These are phyloP conservation scores for Solanum commersonii DNA, from an alignment of 257 asterid genomes.

Conservation along the genomic window DNA sequence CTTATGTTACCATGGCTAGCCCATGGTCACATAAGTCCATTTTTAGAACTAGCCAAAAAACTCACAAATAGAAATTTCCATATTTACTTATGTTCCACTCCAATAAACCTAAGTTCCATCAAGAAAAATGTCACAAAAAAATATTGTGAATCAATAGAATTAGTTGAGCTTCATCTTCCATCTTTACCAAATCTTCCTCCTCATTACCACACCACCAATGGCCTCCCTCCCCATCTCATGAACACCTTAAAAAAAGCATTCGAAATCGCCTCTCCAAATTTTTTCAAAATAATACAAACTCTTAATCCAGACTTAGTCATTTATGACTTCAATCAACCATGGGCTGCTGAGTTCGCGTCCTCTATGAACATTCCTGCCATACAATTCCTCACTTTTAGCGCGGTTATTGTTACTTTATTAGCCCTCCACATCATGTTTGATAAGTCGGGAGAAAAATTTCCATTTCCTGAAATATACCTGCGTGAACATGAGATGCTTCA, in stretches of 20 bases:
- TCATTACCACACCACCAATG: constrained; percentile 43
- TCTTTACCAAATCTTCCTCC: constrained; percentile 19
- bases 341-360: constrained; percentile 30
- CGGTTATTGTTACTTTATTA: constrained; percentile 15
- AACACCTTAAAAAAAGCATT: constrained; percentile 22
- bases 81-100: constrained; percentile 34
- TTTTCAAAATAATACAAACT: constrained; percentile 4
- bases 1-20: constrained; percentile 4
- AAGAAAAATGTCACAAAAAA: constrained; percentile 11
- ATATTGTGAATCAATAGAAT: constrained; percentile 4
- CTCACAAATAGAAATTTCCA: constrained; percentile 16
- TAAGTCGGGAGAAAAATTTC: not conserved
- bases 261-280: constrained; percentile 15
- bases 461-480: not conserved
- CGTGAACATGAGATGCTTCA: not conserved
- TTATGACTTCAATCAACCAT: constrained; percentile 38
- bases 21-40: constrained; percentile 5
- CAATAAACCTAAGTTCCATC: constrained; percentile 30
- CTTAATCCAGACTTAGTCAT: constrained; percentile 24
- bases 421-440: constrained; percentile 7
- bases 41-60: constrained; percentile 27
- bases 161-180: constrained; percentile 32
- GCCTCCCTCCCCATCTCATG: constrained; percentile 37
- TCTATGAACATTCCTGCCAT: constrained; percentile 17
- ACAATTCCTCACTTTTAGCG: constrained; percentile 26